These are phyloP conservation scores for Citropsis articulata DNA, from an alignment of 345 rosid species.

Conservation along the genomic window DNA sequence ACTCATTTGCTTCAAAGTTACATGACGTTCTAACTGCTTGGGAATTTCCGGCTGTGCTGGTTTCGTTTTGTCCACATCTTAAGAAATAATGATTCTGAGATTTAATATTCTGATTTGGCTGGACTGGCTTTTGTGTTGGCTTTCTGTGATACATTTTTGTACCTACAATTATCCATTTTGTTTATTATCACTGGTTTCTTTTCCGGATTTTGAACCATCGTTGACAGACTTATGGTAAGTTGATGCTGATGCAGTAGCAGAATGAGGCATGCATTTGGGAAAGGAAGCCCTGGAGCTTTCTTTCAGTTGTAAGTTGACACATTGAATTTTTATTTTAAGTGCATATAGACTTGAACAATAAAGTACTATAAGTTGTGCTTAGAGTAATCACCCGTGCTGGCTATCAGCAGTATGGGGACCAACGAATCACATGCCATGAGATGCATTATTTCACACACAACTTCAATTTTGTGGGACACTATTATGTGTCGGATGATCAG, in stretches of 20 bases:
- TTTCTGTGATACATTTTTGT: too few species aligned
- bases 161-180: not conserved
- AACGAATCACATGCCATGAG: not conserved
- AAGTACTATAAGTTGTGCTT: not conserved
- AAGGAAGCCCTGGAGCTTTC: not conserved
- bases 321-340: too few species aligned
- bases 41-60: not conserved
- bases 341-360: too few species aligned
- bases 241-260: not conserved
- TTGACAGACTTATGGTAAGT: not conserved
- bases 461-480: not conserved
- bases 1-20: not conserved
- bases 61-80: not conserved
- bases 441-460: not conserved
- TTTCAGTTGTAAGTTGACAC: not conserved
- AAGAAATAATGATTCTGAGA: not conserved
- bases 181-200: not conserved
- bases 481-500: not conserved
- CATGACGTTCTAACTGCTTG: not conserved
- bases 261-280: not conserved
- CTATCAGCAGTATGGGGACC: not conserved
- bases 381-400: not conserved
- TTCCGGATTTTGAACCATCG: not conserved
- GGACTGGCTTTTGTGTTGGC: not conserved
- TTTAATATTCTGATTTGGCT: not conserved